These are phyloP conservation scores for Calycina marina DNA, from an alignment of 2,329 filamentous ascomycete species.

Conservation along the genomic window DNA sequence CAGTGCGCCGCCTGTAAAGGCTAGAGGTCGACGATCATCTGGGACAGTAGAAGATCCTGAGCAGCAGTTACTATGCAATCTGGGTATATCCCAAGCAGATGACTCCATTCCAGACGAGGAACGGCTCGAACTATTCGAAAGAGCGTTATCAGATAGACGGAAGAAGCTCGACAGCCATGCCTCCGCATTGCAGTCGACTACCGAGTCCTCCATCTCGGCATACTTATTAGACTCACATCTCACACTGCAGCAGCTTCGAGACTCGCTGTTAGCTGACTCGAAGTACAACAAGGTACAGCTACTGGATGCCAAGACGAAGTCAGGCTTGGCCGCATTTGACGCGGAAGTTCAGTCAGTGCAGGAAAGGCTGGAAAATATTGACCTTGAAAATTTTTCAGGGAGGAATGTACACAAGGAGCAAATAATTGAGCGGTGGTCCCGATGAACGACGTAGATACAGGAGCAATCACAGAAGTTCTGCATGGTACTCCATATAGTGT, in stretches of 20 bases:
- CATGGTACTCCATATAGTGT: too few relatives aligned
- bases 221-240: conserved; percentile 32
- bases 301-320: conserved; percentile 37
- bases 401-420: conserved; percentile 35
- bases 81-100: conserved; percentile 30
- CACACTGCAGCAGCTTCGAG: conserved; percentile 34
- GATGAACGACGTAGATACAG: too few relatives aligned
- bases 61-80: conserved; percentile 30
- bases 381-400: conserved; percentile 23
- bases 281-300: conserved; percentile 33
- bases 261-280: conserved; percentile 38
- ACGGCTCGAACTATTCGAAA: conserved; percentile 17
- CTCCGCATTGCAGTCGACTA: conserved; percentile 31
- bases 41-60: conserved; percentile 26
- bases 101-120: conserved; percentile 18
- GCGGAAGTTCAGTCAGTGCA: conserved; percentile 26
- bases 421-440: conserved; percentile 30
- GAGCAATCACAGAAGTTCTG: too few relatives aligned
- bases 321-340: conserved; percentile 27
- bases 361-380: conserved; percentile 21
- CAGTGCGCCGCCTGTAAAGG: conserved; percentile 6
- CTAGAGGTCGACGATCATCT: conserved; percentile 16
- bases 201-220: conserved; percentile 29
- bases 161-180: conserved; percentile 31
- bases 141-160: conserved; percentile 24